Conservation (phyloP, 257 asterid genomes). For the Handroanthus guayacan region DNA sequence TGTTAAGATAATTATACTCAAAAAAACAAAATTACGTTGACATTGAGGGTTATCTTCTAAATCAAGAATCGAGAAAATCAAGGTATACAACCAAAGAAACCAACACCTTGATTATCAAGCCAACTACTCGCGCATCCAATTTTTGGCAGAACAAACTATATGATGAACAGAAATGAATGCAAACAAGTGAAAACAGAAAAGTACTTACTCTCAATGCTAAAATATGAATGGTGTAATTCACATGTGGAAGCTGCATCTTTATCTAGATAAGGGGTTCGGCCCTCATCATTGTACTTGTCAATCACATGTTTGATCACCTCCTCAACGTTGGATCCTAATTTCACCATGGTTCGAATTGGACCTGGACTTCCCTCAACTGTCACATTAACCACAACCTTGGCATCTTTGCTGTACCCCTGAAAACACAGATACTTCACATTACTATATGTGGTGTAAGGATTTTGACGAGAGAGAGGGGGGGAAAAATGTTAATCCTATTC, state of each 20-base stretch:
- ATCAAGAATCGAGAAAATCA: background rate
- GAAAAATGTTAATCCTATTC: too few species aligned
- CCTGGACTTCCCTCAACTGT: slow-evolving; percentile 84
- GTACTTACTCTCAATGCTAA: slow-evolving; percentile 73
- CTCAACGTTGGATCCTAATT: slow-evolving; percentile 68
- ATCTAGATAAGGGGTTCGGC: slow-evolving; percentile 67
- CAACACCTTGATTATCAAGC: too few species aligned
- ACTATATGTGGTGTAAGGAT: too few species aligned
- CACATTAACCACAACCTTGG: slow-evolving; percentile 76
- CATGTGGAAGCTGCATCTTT: slow-evolving; percentile 52
- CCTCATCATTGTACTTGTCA: slow-evolving; percentile 61
- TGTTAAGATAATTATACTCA: too few species aligned
- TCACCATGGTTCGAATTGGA: slow-evolving; percentile 70
- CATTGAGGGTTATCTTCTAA: background rate
- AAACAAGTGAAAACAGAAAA: background rate
- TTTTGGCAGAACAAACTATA: background rate
- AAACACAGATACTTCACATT: background rate
- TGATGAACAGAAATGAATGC: background rate
- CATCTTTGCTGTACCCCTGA: slow-evolving; percentile 60
- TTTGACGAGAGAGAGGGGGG: too few species aligned
- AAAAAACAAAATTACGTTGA: too few species aligned
- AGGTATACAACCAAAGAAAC: background rate
- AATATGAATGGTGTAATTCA: slow-evolving; percentile 64
- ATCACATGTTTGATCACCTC: slow-evolving; percentile 61
- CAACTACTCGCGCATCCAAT: background rate